phyloP scores from a whole-genome alignment of 2,329 filamentous ascomycete genomes.

The Paradendryphiella salina region DNA sequence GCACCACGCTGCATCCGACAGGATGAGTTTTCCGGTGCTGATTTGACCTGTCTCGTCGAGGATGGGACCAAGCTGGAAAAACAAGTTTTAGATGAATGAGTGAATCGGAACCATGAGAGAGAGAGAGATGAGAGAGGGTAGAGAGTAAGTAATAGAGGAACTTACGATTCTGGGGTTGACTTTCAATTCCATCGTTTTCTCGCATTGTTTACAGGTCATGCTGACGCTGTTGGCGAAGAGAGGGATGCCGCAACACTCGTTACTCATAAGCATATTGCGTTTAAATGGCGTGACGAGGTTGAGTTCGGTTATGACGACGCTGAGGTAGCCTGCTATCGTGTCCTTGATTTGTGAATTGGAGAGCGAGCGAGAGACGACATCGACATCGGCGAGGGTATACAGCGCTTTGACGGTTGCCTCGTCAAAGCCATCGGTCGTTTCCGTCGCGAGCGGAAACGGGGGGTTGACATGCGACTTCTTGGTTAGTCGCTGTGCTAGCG shows the following conservation, averaged over 20 bases:
- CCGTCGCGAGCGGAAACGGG: slow-evolving; percentile 50
- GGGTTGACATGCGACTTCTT: slow-evolving; percentile 57
- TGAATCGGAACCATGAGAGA: not conserved
- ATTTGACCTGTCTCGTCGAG: slow-evolving; percentile 62
- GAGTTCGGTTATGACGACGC: slow-evolving; percentile 50
- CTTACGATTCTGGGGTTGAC: slow-evolving; percentile 51
- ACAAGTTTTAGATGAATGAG: not conserved
- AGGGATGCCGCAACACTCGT: slow-evolving; percentile 57
- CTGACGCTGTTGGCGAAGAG: slow-evolving; percentile 56
- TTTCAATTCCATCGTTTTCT: slow-evolving; percentile 40
- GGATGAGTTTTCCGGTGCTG: slow-evolving; percentile 56
- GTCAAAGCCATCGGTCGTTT: slow-evolving; percentile 22
- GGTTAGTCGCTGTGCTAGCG: slow-evolving; percentile 53
- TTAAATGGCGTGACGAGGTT: slow-evolving; percentile 48
- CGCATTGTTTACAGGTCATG: slow-evolving; percentile 49
- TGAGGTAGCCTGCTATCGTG: slow-evolving; percentile 51
- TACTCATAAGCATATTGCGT: slow-evolving; percentile 52
- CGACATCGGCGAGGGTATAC: slow-evolving; percentile 52
- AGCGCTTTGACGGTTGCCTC: slow-evolving; percentile 41
- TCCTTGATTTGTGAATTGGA: slow-evolving; percentile 35
- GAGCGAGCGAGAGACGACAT: slow-evolving; percentile 44
- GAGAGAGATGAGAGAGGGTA: too few relatives aligned
- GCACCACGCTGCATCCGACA: slow-evolving; percentile 58
- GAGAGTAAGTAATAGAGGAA: not conserved
- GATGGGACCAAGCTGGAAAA: slow-evolving; percentile 47